A percentile compares a stretch with the other conserved stretches of the same genome.
These are phyloP conservation scores for Populus deltoides DNA, from an alignment of 345 rosid genomes.

Conservation along the genomic window DNA sequence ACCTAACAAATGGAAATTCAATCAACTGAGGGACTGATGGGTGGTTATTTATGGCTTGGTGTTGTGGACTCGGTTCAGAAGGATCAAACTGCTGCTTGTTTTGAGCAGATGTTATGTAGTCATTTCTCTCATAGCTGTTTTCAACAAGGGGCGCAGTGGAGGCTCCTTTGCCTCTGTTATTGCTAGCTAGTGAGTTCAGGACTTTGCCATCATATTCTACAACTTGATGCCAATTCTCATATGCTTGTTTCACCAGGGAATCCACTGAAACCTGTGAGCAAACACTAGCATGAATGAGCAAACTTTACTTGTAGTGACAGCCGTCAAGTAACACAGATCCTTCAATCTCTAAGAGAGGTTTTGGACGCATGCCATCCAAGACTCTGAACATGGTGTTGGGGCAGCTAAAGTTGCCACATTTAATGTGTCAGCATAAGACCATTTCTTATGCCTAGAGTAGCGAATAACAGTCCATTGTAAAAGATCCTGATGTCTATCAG, in stretches of 20 bases:
- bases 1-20: constrained; percentile 53
- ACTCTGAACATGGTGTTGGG: background rate
- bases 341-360: background rate
- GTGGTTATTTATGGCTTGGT: constrained; percentile 37
- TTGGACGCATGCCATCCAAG: background rate
- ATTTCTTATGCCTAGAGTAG: background rate
- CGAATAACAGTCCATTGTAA: background rate
- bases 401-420: background rate
- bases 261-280: constrained; percentile 70
- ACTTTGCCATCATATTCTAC: constrained; percentile 75
- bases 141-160: constrained; percentile 22
- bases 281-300: constrained; percentile 12
- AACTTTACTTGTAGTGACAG: background rate
- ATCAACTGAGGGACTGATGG: constrained; percentile 46
- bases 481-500: background rate
- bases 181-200: constrained; percentile 47
- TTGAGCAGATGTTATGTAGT: constrained; percentile 18
- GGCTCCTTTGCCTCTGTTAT: constrained; percentile 37
- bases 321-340: background rate
- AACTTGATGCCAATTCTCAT: constrained; percentile 87
- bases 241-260: constrained; percentile 75
- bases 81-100: constrained; percentile 29
- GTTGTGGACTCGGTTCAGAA: constrained; percentile 36
- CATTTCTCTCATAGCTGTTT: constrained; percentile 28
- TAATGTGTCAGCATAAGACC: background rate